Percentiles rank a stretch among this genome's conserved stretches.
Evolutionary conservation across 257 asterid genomes (phyloP).

Genomic region (Fraxinus excelsior): DNA sequence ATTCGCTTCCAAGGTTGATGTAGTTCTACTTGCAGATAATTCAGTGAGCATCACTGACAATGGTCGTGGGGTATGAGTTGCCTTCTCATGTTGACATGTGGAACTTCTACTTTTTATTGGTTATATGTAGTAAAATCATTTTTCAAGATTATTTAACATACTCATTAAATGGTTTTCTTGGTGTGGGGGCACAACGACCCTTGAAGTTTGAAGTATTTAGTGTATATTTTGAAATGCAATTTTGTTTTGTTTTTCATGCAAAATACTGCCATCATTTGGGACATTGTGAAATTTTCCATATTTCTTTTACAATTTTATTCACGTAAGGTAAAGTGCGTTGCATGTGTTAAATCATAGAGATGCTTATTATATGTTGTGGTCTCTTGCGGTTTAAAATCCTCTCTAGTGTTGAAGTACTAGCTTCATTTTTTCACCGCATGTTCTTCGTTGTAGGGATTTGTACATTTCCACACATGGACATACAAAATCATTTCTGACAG

Average conservation of each 20-base stretch:
- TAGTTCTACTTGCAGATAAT: slow-evolving; percentile 68
- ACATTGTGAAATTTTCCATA: background rate
- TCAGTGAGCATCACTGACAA: slow-evolving; percentile 91
- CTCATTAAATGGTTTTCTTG: background rate
- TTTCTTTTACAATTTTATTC: background rate
- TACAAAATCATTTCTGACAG: background rate
- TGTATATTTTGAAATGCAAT: slow-evolving; percentile 14
- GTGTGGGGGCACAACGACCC: background rate
- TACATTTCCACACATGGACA: background rate
- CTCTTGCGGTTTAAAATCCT: background rate
- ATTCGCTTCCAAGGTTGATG: slow-evolving; percentile 80
- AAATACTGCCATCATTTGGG: background rate
- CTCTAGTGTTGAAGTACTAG: background rate
- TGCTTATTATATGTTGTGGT: background rate
- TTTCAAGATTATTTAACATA: background rate
- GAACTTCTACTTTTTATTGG: background rate
- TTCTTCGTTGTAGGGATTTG: background rate
- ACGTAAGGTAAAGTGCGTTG: background rate
- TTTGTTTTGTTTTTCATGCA: background rate
- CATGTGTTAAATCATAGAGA: slow-evolving; percentile 2
- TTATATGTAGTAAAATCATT: slow-evolving; percentile 4
- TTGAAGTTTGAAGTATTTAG: background rate
- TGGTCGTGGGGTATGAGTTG: slow-evolving; percentile 92
- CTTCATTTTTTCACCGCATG: background rate
- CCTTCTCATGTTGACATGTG: slow-evolving; percentile 19